Evolutionary conservation across 768 basidiomycete species (phyloP).

Genomic region (Mycena galopus): DNA sequence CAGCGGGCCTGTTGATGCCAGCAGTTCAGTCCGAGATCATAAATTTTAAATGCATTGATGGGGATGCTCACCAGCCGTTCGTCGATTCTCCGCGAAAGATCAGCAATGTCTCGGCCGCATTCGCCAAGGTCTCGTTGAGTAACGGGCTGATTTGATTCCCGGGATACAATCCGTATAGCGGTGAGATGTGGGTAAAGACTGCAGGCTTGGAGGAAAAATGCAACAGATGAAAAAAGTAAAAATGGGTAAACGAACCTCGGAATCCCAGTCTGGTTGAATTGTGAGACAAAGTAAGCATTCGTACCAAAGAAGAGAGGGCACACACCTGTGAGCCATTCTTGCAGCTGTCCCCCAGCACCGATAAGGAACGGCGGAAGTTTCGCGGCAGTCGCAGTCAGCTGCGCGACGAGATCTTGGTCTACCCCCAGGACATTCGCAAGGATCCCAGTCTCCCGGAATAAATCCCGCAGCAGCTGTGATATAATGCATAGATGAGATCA

Average conservation of each 20-base stretch:
- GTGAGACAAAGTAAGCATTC: not conserved
- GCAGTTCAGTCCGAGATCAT: not conserved
- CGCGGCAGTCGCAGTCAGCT: constrained; percentile 18
- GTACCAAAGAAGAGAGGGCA: not conserved
- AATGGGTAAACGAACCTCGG: not conserved
- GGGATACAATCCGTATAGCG: constrained; percentile 34
- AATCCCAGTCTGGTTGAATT: constrained; percentile 2
- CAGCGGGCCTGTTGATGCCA: constrained; percentile 17
- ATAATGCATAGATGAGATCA: not conserved
- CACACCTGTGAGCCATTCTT: constrained; percentile 32
- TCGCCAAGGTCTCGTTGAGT: constrained; percentile 29
- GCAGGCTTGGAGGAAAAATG: constrained; percentile 1
- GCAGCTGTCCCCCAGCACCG: constrained; percentile 29
- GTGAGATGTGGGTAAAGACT: constrained; percentile 33
- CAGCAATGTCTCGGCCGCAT: constrained; percentile 32
- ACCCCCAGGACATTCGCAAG: constrained; percentile 30
- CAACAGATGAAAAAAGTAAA: not conserved
- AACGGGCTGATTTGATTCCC: constrained; percentile 32
- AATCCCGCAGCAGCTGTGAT: constrained; percentile 22
- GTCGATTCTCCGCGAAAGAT: constrained; percentile 31
- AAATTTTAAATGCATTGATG: not conserved
- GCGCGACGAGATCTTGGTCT: constrained; percentile 19
- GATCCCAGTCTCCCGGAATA: constrained; percentile 25
- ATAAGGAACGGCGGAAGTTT: constrained; percentile 32
- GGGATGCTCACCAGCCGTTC: constrained; percentile 26